Evolutionary conservation across 2,329 filamentous ascomycete species (phyloP), one percentile per base, ranked within the genome.

Genomic region (Pseudocercospora macadamiae): DNA sequence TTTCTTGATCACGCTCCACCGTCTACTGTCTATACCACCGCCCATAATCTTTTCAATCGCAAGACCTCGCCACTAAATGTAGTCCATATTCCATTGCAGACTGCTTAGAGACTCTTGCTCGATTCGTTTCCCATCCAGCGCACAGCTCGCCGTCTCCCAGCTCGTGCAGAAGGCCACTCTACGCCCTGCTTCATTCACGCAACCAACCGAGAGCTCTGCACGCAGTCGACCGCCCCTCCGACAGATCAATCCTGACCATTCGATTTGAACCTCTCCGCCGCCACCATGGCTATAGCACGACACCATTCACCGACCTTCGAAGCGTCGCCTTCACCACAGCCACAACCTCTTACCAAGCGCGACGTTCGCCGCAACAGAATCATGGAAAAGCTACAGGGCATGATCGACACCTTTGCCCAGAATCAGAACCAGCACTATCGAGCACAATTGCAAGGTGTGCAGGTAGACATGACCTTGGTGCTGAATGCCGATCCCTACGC

Each of bases 321-420:
- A 16, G 56, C 54, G 16, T 68, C 68, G 39, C 61, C 75, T 51
- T 78, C 77, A 12, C 78, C 80, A 59, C 79, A 77, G 59, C 75
- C 76, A 30, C 78, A 78, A 57, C 79, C 78, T 19, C 70, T 84
- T 47, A 93, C 91, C 37, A 97, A 97, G 80, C 86, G 91, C 75
- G 93, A 97, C 78, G 95, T 96, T 76, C 88, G 93, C 72, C 88
- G 92, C 62, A 90, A 90, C 69, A 86, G 88, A 69, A 86, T 97
- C 61, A 86, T 87, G 66, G 92, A 96, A 61, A 88, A 89, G 64
- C 84, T 96, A 5, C 83, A 86, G 37, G 84, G 87, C 56, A 86
- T 97, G 75, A 87, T 88, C 55, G 86, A 89, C 54, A 87, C 87
- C 65, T 93, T 96, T 76, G 85, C 86, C 64, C 85, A 88, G 63